A percentile compares a stretch with the other conserved stretches of the same genome.
These are phyloP conservation scores for Hypoxylon sp. DNA, from an alignment of 2,329 filamentous ascomycete genomes.

Conservation along the genomic window DNA sequence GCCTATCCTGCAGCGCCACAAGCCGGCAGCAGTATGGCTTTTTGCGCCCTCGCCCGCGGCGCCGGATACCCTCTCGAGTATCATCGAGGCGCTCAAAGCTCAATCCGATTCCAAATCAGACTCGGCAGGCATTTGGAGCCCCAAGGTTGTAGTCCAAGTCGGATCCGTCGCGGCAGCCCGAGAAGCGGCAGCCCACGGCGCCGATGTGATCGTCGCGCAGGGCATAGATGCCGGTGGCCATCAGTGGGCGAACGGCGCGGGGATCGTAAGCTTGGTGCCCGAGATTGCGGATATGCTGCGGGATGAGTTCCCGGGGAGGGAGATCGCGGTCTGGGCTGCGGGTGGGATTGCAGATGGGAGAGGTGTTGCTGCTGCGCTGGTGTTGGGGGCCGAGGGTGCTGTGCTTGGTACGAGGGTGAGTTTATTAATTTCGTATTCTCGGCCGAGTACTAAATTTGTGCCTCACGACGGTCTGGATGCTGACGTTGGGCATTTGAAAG, in stretches of 20 bases:
- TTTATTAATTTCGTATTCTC: background rate
- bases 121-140: constrained; percentile 38
- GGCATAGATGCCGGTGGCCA: constrained; percentile 67
- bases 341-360: constrained; percentile 64
- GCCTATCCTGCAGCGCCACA: constrained; percentile 64
- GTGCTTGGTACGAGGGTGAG: constrained; percentile 50
- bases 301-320: constrained; percentile 44
- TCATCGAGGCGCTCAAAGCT: constrained; percentile 39
- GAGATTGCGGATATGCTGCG: constrained; percentile 60
- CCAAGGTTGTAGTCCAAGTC: constrained; percentile 64
- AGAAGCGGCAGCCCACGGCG: constrained; percentile 53
- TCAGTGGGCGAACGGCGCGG: constrained; percentile 60
- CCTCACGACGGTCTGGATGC: background rate
- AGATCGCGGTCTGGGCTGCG: constrained; percentile 58
- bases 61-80: constrained; percentile 40
- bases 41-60: constrained; percentile 67
- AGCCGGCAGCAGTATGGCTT: constrained; percentile 73
- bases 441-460: background rate
- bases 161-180: constrained; percentile 62
- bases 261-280: constrained; percentile 61
- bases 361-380: constrained; percentile 60
- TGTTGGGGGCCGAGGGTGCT: constrained; percentile 56
- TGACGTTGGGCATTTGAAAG: constrained; percentile 40
- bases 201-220: constrained; percentile 65
- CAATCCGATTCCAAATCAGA: background rate